Percentiles rank a stretch among this genome's conserved stretches.
Evolutionary conservation across 2,329 filamentous ascomycete genomes (phyloP).

Genomic region (Fusarium sp.): DNA sequence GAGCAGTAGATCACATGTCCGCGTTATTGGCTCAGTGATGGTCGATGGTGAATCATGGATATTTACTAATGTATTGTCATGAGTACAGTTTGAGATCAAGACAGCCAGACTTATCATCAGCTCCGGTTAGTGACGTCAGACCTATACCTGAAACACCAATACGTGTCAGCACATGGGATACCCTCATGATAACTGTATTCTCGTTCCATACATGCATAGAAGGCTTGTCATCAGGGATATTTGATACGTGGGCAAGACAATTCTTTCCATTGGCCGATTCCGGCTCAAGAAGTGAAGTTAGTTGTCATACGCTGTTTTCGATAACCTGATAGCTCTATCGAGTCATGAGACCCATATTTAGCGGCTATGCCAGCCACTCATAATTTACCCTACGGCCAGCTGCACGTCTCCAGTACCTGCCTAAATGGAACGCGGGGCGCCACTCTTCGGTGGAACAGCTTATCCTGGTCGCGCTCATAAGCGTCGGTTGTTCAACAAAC

Average conservation of each 20-base stretch:
- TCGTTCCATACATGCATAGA: background rate
- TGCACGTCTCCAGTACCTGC: conserved; percentile 32
- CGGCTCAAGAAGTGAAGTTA: conserved; percentile 14
- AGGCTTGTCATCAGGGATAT: background rate
- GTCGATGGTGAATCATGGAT: conserved; percentile 11
- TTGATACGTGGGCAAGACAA: background rate
- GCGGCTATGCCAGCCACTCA: conserved; percentile 26
- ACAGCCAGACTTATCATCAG: background rate
- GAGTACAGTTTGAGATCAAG: background rate
- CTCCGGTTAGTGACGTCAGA: conserved; percentile 20
- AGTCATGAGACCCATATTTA: conserved; percentile 33
- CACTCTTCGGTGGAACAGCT: conserved; percentile 41
- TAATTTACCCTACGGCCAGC: background rate
- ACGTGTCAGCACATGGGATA: background rate
- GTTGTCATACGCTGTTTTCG: conserved; percentile 24
- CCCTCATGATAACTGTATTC: background rate
- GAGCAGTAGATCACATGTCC: background rate
- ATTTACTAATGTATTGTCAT: background rate
- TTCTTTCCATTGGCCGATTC: conserved; percentile 15
- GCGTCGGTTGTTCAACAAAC: conserved; percentile 20
- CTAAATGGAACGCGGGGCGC: conserved; percentile 41
- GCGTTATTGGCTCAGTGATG: background rate
- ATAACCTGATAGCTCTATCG: conserved; percentile 12
- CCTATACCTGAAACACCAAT: background rate
- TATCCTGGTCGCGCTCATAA: conserved; percentile 39